Evolutionary conservation across 495 filamentous ascomycete species (phyloP).

Genomic region (Xylaria scruposa): DNA sequence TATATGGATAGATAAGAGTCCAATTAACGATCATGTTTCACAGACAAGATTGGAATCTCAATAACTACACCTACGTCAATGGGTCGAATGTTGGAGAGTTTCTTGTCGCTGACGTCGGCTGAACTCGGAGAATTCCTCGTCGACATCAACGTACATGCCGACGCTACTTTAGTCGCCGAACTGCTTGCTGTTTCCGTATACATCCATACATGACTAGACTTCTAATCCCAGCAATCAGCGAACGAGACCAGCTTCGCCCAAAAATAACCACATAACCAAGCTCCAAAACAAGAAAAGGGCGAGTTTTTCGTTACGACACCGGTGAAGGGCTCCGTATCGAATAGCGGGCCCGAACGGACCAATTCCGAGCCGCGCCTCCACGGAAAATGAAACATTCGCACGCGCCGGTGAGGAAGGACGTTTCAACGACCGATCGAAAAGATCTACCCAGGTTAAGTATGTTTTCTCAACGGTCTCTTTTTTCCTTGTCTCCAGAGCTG

Average conservation of each 20-base stretch:
- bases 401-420: conserved; percentile 1
- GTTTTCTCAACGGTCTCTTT: not conserved
- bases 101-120: not conserved
- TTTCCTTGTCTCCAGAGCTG: conserved; percentile 3
- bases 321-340: not conserved
- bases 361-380: not conserved
- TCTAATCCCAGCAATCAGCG: not conserved
- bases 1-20: not conserved
- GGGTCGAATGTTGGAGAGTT: not conserved
- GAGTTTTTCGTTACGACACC: not conserved
- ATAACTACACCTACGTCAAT: not conserved
- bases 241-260: not conserved
- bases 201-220: not conserved
- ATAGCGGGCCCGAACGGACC: not conserved
- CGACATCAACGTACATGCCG: not conserved
- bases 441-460: not conserved
- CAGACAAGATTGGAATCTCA: not conserved
- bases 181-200: not conserved
- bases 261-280: not conserved
- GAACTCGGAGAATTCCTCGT: not conserved
- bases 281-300: not conserved
- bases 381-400: not conserved
- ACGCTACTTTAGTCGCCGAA: not conserved
- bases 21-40: not conserved
- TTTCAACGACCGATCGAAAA: not conserved